phyloP scores from a whole-genome alignment of 2,329 filamentous ascomycete species.

The Apiospora koreana region DNA sequence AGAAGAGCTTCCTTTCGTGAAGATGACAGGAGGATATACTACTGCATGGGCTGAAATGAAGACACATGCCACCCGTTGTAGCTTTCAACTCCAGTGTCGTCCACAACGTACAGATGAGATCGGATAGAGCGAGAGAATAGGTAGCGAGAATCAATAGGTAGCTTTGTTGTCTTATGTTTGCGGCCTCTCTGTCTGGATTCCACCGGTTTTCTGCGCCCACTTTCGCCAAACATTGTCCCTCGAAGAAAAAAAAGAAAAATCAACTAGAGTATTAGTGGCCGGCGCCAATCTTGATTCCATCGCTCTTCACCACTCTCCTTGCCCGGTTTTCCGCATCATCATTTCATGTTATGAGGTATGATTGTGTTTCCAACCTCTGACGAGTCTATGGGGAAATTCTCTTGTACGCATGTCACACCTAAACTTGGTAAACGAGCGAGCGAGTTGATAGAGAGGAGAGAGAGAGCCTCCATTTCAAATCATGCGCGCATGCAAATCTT shows the following conservation, averaged over 20 bases:
- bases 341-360: not conserved
- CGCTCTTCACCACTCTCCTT: not conserved
- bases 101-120: too few relatives aligned
- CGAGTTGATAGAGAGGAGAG: too few relatives aligned
- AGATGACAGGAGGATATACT: not conserved
- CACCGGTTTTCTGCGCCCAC: constrained; percentile 2
- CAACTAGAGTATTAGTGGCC: constrained; percentile 1
- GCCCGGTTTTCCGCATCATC: not conserved
- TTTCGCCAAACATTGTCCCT: not conserved
- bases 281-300: constrained; percentile 5
- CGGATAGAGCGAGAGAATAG: too few relatives aligned
- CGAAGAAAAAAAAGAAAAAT: not conserved
- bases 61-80: too few relatives aligned
- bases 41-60: too few relatives aligned
- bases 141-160: too few relatives aligned
- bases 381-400: not conserved
- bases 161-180: not conserved
- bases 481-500: not conserved
- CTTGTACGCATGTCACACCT: not conserved
- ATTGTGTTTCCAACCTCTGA: not conserved
- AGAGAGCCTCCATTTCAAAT: not conserved
- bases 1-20: not conserved
- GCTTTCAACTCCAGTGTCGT: too few relatives aligned
- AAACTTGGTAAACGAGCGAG: not conserved
- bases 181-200: not conserved